Evolutionary conservation across 1,284 basidiomycete genomes (phyloP).

Genomic region (Microbotryum silenes-acaulis): DNA sequence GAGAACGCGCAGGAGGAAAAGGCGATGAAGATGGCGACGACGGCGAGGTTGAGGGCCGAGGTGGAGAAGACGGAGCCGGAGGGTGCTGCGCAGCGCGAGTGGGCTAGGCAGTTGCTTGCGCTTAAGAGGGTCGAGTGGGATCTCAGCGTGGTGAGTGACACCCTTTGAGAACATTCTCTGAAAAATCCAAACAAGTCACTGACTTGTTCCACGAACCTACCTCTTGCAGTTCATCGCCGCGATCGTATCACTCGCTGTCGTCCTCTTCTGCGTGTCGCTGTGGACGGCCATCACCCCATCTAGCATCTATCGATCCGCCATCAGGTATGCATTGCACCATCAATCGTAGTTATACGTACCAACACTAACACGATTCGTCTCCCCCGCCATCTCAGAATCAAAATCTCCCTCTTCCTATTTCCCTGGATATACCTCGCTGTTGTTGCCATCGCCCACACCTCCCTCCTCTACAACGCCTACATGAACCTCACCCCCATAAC

Average conservation of each 20-base stretch:
- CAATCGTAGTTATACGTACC: too few relatives aligned
- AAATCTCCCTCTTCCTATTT: conserved; percentile 10
- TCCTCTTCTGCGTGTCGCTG: conserved; percentile 4
- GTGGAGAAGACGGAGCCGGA: conserved; percentile 1
- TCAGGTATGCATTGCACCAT: background rate
- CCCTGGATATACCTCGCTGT: conserved; percentile 15
- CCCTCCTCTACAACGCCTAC: conserved; percentile 12
- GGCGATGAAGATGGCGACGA: conserved; percentile 1
- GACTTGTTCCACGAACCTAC: too few relatives aligned
- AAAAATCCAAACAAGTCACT: too few relatives aligned
- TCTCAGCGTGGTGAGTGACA: conserved; percentile 4
- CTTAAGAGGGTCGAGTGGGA: conserved; percentile 14
- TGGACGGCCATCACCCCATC: conserved; percentile 6
- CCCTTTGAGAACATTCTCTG: too few relatives aligned
- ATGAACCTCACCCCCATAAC: too few relatives aligned
- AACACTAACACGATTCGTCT: background rate
- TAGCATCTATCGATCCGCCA: background rate
- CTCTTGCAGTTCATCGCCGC: conserved; percentile 8
- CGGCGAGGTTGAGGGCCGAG: conserved; percentile 6
- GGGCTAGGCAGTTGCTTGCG: conserved; percentile 17
- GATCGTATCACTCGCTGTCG: conserved; percentile 4
- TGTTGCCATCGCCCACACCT: conserved; percentile 1
- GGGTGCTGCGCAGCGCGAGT: conserved; percentile 2
- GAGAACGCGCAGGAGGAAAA: background rate
- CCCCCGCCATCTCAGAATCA: background rate